Evolutionary conservation across 2,329 filamentous ascomycete species (phyloP).

Genomic region (Remersonia thermophila): DNA sequence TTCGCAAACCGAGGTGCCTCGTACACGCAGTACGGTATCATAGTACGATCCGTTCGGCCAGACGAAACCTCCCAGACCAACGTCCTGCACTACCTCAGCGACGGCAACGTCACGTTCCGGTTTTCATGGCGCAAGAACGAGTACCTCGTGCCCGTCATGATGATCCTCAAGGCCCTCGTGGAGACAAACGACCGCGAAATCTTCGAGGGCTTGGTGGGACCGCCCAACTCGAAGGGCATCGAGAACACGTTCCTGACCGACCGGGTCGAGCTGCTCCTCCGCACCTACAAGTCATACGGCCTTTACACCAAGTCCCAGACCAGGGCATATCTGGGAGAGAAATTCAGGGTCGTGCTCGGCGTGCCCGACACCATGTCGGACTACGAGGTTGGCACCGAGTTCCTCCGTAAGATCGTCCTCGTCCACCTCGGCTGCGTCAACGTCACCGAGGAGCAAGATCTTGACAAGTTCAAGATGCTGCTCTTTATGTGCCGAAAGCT

Average conservation of each 20-base stretch:
- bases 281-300: slow-evolving; percentile 85
- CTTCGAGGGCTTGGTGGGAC: slow-evolving; percentile 82
- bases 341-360: slow-evolving; percentile 79
- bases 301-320: slow-evolving; percentile 74
- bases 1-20: slow-evolving; percentile 77
- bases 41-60: slow-evolving; percentile 84
- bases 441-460: slow-evolving; percentile 72
- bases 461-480: slow-evolving; percentile 86
- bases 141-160: slow-evolving; percentile 89
- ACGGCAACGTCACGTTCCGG: slow-evolving; percentile 91
- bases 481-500: slow-evolving; percentile 95
- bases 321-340: slow-evolving; percentile 74
- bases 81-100: slow-evolving; percentile 85
- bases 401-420: slow-evolving; percentile 77
- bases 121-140: slow-evolving; percentile 98
- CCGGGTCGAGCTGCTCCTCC: slow-evolving; percentile 78
- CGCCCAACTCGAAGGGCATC: slow-evolving; percentile 60
- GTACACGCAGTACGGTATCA: slow-evolving; percentile 83
- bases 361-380: slow-evolving; percentile 75
- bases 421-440: slow-evolving; percentile 81
- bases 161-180: slow-evolving; percentile 88
- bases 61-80: slow-evolving; percentile 98
- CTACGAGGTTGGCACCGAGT: slow-evolving; percentile 82
- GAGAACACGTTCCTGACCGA: slow-evolving; percentile 90
- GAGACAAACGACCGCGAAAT: slow-evolving; percentile 97